Evolutionary conservation across 2,329 filamentous ascomycete genomes (phyloP).

Genomic region (Sporothrix variecibatus): DNA sequence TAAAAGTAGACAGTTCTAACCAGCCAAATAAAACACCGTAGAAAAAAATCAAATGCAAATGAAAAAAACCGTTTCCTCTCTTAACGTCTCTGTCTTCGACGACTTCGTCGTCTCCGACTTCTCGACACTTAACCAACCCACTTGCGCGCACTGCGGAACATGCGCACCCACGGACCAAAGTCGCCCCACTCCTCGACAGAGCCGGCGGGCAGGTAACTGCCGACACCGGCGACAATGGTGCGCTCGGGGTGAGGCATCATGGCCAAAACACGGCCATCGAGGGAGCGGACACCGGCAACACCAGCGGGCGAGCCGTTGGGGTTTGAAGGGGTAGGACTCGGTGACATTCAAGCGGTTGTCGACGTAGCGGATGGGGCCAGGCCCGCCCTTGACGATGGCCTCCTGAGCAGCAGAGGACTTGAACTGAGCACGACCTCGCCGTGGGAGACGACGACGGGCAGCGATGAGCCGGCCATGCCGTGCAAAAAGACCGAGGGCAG

Average conservation of each 20-base stretch:
- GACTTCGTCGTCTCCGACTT: not conserved
- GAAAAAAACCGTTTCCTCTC: not conserved
- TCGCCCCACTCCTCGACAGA: slow-evolving; percentile 71
- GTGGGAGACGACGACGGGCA: slow-evolving; percentile 88
- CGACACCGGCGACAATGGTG: slow-evolving; percentile 78
- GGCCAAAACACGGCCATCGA: slow-evolving; percentile 77
- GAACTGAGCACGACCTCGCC: slow-evolving; percentile 85
- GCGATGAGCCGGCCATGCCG: slow-evolving; percentile 77
- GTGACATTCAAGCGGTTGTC: slow-evolving; percentile 78
- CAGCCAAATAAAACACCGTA: slow-evolving; percentile 8
- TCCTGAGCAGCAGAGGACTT: slow-evolving; percentile 53
- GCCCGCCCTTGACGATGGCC: slow-evolving; percentile 63
- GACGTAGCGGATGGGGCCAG: slow-evolving; percentile 81
- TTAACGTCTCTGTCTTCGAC: too few species aligned
- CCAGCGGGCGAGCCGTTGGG: slow-evolving; percentile 80
- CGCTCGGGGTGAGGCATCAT: slow-evolving; percentile 95
- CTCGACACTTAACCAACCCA: slow-evolving; percentile 67
- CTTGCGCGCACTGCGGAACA: slow-evolving; percentile 84
- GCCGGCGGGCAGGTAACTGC: slow-evolving; percentile 67
- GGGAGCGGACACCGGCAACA: slow-evolving; percentile 76
- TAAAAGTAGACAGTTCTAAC: not conserved
- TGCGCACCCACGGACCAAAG: slow-evolving; percentile 78
- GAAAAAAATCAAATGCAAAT: not conserved
- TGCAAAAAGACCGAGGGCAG: slow-evolving; percentile 79
- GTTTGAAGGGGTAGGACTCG: slow-evolving; percentile 86